phyloP scores from a whole-genome alignment of 345 rosid species.

The Eucalyptus shirleyi region DNA sequence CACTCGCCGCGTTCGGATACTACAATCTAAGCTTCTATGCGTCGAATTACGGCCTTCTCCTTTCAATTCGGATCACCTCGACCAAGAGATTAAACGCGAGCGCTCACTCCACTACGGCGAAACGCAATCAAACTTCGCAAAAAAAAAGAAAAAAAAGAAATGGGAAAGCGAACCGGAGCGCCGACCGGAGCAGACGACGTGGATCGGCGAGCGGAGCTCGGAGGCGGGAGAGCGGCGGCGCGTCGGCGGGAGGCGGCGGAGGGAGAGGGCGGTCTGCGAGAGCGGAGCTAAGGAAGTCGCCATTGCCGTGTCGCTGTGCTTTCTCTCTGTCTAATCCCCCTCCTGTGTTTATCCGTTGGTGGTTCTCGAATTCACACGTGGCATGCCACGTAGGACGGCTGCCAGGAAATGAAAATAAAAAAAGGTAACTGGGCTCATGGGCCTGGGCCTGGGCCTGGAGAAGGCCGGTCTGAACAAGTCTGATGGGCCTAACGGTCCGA shows the following conservation, averaged over 20 bases:
- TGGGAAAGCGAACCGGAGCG: neutral
- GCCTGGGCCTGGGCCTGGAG: neutral
- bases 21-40: neutral
- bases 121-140: neutral
- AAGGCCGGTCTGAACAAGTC: neutral
- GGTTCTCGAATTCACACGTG: constrained; percentile 17
- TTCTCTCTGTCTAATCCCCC: neutral
- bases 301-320: neutral
- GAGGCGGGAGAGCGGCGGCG: constrained; percentile 2
- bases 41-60: neutral
- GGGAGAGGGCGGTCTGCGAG: neutral
- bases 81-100: neutral
- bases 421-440: neutral
- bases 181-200: constrained; percentile 43
- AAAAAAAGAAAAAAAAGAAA: neutral
- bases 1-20: neutral
- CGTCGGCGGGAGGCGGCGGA: neutral
- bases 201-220: constrained; percentile 7
- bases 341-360: constrained; percentile 9
- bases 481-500: neutral
- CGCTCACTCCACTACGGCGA: neutral
- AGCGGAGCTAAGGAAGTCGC: neutral
- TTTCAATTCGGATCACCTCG: neutral
- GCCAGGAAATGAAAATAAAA: neutral
- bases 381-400: constrained; percentile 6